A percentile compares a stretch with the other conserved stretches of the same genome.
Evolutionary conservation across 2,329 filamentous ascomycete species (phyloP).

Genomic region (Zymoseptoria pseudotritici): DNA sequence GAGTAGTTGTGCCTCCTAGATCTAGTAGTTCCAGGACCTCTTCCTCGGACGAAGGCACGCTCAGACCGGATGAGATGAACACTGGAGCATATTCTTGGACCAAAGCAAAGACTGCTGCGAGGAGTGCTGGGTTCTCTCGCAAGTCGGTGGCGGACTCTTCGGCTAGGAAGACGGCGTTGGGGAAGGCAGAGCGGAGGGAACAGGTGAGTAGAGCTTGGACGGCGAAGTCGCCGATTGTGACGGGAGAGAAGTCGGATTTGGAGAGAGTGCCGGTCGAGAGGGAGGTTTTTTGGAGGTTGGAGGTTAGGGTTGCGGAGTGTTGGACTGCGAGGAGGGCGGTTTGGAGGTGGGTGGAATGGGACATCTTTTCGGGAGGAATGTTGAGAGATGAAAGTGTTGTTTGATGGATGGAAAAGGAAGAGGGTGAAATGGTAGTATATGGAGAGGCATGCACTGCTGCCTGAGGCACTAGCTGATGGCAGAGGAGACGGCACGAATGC

Average conservation of each 20-base stretch:
- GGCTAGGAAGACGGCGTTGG: conserved; percentile 51
- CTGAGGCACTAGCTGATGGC: not conserved
- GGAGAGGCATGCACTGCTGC: not conserved
- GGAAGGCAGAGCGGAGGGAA: conserved; percentile 48
- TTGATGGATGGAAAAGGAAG: not conserved
- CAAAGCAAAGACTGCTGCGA: conserved; percentile 50
- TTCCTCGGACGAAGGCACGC: conserved; percentile 39
- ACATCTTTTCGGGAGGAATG: not conserved
- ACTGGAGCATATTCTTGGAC: conserved; percentile 32
- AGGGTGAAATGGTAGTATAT: not conserved
- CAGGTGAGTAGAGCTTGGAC: conserved; percentile 56
- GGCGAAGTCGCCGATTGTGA: conserved; percentile 58
- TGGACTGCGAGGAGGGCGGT: conserved; percentile 17
- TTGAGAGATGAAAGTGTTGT: not conserved
- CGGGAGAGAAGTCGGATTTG: conserved; percentile 53
- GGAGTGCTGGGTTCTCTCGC: conserved; percentile 41
- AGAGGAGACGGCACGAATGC: not conserved
- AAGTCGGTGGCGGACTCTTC: conserved; percentile 53
- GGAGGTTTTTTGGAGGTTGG: conserved; percentile 39
- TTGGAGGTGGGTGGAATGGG: conserved; percentile 12
- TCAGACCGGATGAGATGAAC: conserved; percentile 28
- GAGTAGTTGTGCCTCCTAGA: conserved; percentile 40
- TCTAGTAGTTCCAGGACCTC: conserved; percentile 59
- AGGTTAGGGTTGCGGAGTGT: conserved; percentile 45
- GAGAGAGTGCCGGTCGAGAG: conserved; percentile 44